Conservation (phyloP, 1,284 basidiomycete genomes). For the Rhodofomes roseus region DNA sequence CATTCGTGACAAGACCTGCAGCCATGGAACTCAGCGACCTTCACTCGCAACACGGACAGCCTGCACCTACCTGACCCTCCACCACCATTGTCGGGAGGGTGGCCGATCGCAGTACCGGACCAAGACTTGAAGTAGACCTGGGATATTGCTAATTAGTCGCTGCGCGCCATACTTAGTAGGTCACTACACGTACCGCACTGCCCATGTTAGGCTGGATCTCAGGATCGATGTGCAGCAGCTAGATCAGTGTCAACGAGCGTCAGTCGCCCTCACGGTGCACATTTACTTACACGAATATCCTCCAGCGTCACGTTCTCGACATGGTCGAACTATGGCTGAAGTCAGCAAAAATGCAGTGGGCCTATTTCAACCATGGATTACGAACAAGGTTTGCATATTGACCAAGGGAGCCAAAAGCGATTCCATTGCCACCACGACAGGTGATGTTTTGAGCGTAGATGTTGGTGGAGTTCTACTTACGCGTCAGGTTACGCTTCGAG, state of each 20-base stretch:
- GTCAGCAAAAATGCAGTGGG: too few relatives aligned
- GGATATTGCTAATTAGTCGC: neutral
- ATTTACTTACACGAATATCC: slow-evolving; percentile 38
- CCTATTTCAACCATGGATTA: too few relatives aligned
- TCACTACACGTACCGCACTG: slow-evolving; percentile 33
- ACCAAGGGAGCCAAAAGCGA: slow-evolving; percentile 60
- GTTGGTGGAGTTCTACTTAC: slow-evolving; percentile 50
- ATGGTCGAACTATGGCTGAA: slow-evolving; percentile 40
- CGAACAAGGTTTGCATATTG: slow-evolving; percentile 54
- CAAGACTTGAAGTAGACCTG: slow-evolving; percentile 65
- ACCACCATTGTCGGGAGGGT: slow-evolving; percentile 61
- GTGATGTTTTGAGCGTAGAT: slow-evolving; percentile 46
- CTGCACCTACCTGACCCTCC: slow-evolving; percentile 43
- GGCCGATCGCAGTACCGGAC: slow-evolving; percentile 50
- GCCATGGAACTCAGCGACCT: neutral
- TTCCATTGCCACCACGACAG: slow-evolving; percentile 61
- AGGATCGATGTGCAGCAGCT: slow-evolving; percentile 45
- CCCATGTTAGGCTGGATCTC: slow-evolving; percentile 45
- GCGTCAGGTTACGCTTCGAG: neutral
- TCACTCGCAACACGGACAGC: neutral
- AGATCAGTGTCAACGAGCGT: neutral
- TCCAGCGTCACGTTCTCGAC: slow-evolving; percentile 53
- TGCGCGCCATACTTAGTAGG: neutral
- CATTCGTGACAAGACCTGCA: slow-evolving; percentile 49
- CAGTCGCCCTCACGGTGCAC: neutral